These are phyloP conservation scores for Phaeotremella skinneri DNA, from an alignment of 768 basidiomycete species.

Conservation along the genomic window DNA sequence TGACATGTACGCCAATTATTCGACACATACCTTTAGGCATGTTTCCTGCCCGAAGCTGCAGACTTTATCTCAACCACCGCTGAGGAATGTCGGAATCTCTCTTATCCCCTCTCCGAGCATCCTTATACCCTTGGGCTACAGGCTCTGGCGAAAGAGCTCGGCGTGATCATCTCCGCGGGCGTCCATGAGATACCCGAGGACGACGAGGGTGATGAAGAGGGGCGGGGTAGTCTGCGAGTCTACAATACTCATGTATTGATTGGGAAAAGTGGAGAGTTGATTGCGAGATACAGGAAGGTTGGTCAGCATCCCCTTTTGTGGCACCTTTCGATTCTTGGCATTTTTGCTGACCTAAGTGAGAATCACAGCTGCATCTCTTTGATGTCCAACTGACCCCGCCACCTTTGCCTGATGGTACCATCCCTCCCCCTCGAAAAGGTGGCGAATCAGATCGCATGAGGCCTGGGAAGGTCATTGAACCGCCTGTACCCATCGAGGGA, in stretches of 20 bases:
- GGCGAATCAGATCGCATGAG: constrained; percentile 41
- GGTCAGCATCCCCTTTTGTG: constrained; percentile 2
- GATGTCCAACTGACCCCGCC: constrained; percentile 40
- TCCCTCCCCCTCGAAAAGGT: constrained; percentile 26
- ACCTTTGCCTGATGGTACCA: constrained; percentile 14
- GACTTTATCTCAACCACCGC: constrained; percentile 39
- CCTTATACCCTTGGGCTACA: constrained; percentile 39
- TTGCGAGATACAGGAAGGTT: constrained; percentile 40
- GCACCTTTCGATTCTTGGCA: too few relatives aligned
- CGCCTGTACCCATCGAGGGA: constrained; percentile 24
- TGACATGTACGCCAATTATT: not conserved
- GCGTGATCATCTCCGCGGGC: constrained; percentile 36
- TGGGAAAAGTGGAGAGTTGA: constrained; percentile 27
- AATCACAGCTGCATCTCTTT: constrained; percentile 42
- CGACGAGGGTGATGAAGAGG: constrained; percentile 28
- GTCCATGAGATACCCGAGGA: constrained; percentile 44
- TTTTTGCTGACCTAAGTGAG: not conserved
- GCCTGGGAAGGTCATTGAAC: constrained; percentile 30
- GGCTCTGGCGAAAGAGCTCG: constrained; percentile 40
- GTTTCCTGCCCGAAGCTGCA: constrained; percentile 50
- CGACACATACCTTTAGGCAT: constrained; percentile 16
- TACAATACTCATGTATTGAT: constrained; percentile 47
- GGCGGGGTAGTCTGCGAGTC: constrained; percentile 22
- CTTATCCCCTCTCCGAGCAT: constrained; percentile 36
- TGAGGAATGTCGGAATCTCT: constrained; percentile 34